Conservation (phyloP, 352 stramenopile genomes). For the Pythium sukuiense region DNA sequence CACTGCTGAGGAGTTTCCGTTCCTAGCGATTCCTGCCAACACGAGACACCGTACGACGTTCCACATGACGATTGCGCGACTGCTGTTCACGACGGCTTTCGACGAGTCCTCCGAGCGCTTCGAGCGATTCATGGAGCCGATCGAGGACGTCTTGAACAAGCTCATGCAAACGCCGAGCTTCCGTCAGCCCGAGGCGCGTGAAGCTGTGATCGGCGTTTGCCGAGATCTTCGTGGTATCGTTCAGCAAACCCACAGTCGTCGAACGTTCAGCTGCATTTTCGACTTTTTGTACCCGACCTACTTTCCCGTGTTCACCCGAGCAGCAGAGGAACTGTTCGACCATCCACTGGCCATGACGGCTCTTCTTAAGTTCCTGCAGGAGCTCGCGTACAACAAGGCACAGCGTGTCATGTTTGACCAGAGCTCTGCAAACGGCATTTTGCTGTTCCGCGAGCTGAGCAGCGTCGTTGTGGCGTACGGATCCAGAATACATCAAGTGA, state of each 20-base stretch:
- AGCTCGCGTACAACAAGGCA: conserved; percentile 94
- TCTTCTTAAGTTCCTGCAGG: conserved; percentile 97
- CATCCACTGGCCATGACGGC: conserved; percentile 94
- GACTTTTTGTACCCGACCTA: conserved; percentile 97
- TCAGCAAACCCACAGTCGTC: conserved; percentile 95
- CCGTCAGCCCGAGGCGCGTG: conserved; percentile 70
- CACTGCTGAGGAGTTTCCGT: conserved; percentile 97
- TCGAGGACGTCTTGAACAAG: conserved; percentile 82
- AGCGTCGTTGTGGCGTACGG: conserved; percentile 96
- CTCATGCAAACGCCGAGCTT: conserved; percentile 79
- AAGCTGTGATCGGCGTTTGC: conserved; percentile 95
- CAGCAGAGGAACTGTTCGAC: conserved; percentile 93
- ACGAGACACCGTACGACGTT: conserved; percentile 96
- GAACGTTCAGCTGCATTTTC: conserved; percentile 97
- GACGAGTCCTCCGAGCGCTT: conserved; percentile 94
- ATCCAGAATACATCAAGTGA: conserved; percentile 76
- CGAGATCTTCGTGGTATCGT: conserved; percentile 96
- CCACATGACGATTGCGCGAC: conserved; percentile 94
- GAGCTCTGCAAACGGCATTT: conserved; percentile 96
- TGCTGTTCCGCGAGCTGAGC: conserved; percentile 96
- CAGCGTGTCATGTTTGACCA: conserved; percentile 98
- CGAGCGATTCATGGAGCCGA: conserved; percentile 96
- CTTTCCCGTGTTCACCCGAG: conserved; percentile 94
- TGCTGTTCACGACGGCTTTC: conserved; percentile 95
- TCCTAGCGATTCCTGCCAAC: conserved; percentile 93